Base-by-base conservation (phyloP, 2,329 filamentous ascomycete species). In the Epichloe typhina region DNA sequence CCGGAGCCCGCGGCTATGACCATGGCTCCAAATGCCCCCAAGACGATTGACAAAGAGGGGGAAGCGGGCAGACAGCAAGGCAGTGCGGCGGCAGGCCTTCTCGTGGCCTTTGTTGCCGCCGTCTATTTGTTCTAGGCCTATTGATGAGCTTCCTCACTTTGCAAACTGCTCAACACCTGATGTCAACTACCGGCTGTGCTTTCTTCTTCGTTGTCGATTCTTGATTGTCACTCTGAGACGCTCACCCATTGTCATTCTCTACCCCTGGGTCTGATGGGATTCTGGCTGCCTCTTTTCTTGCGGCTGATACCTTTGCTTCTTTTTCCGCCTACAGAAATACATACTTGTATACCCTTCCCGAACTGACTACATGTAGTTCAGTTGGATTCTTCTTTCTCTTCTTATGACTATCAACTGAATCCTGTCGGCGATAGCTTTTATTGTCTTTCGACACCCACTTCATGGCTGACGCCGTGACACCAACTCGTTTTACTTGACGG, bases 31-130 rank as follows among this genome's bases (percentile, higher is more conserved):
- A 55, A 62, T 11, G 55, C 63, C 9, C 59, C 69, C 12, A 61
- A 61, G 12, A 62, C 65, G 17, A 62, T 67, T n/a, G 57, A 57
- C 46, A 64, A 66, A 55, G 64, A 71, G 57, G 76, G 76, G 54
- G 73, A 76, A 55, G 66, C 64, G 49, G 72, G 69, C 19, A 67
- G 67, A 15, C 71, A 70, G 44, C 70, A 77, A 56, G 72, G 73
- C 47, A 72, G 71, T 46, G 75, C 77, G 47, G 62, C 77, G 39
- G 75, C 69, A 7, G 75, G 77, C 44, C 68, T 81, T 21, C 66
- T 80, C 42, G 69, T 80, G 44, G 77, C 77, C 49, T 69, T 81
- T 43, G 66, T 79, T 35, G 77, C 75, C 23, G 72, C 76, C 26
- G 70, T 71, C 15, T 74, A 69, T 57, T 64, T 77, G 55, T 71